Conservation (phyloP, 371 early-diverging fungal species). For the Mortierella sp. region DNA sequence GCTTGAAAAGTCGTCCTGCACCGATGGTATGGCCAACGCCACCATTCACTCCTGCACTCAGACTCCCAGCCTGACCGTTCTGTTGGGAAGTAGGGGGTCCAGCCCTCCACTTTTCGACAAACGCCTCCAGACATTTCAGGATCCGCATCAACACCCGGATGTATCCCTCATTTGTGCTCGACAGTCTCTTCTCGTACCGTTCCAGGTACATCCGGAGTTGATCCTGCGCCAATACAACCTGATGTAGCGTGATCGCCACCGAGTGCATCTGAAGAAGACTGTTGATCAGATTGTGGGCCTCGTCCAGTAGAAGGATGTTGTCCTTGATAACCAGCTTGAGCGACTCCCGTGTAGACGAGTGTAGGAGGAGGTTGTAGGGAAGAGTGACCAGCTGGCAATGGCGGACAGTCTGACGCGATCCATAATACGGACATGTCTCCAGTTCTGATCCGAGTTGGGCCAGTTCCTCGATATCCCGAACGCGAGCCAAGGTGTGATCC, state of each 20-base stretch:
- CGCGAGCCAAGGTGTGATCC: conserved; percentile 64
- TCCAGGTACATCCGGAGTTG: conserved; percentile 78
- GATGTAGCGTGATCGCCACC: conserved; percentile 59
- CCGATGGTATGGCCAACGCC: no score
- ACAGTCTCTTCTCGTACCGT: conserved; percentile 77
- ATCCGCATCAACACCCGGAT: conserved; percentile 67
- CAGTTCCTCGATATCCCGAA: conserved; percentile 92
- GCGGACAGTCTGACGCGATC: conserved; percentile 73
- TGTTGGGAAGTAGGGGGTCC: background rate
- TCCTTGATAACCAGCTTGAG: conserved; percentile 80
- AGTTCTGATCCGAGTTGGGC: conserved; percentile 73
- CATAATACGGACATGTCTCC: conserved; percentile 93
- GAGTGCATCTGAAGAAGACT: conserved; percentile 77
- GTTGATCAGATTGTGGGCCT: conserved; percentile 91
- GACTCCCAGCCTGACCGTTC: background rate
- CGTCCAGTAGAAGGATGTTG: conserved; percentile 89
- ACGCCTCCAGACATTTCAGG: conserved; percentile 57
- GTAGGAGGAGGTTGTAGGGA: conserved; percentile 90
- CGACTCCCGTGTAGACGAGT: conserved; percentile 80
- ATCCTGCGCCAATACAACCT: conserved; percentile 64
- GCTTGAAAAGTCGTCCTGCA: conserved; percentile 6
- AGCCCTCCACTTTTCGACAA: conserved; percentile 49
- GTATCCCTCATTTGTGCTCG: conserved; percentile 81
- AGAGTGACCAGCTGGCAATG: conserved; percentile 83
- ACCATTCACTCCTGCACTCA: no score